Percentiles rank a stretch among this genome's conserved stretches.
Evolutionary conservation across 345 rosid genomes (phyloP).

Genomic region (Lepidium africanum): DNA sequence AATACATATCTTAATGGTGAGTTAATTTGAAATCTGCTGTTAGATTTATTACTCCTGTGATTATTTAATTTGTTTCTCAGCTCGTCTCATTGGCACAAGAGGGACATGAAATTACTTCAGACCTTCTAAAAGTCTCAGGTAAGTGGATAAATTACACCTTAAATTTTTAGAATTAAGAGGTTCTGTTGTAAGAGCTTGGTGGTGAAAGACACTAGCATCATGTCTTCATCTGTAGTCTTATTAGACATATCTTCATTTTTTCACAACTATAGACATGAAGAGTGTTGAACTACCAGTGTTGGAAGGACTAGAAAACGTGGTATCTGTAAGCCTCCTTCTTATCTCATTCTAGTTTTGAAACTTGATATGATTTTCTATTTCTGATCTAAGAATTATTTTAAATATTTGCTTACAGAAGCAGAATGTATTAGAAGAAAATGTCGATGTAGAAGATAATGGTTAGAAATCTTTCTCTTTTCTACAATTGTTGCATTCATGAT

Average conservation of each 20-base stretch:
- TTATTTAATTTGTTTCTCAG: slow-evolving; percentile 30
- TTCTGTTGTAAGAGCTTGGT: neutral
- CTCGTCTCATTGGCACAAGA: slow-evolving; percentile 76
- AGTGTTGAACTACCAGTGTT: slow-evolving; percentile 50
- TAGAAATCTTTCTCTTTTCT: slow-evolving; percentile 7
- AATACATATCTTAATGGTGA: neutral
- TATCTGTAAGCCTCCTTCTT: slow-evolving; percentile 5
- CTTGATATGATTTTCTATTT: neutral
- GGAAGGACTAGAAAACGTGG: slow-evolving; percentile 45
- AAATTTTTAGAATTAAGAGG: neutral
- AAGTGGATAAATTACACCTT: slow-evolving; percentile 5
- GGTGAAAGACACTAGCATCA: neutral
- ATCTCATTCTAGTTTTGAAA: neutral
- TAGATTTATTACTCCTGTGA: neutral
- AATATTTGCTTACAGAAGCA: slow-evolving; percentile 30
- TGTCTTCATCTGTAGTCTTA: neutral
- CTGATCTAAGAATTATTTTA: neutral
- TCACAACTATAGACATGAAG: slow-evolving; percentile 27
- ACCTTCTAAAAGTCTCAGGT: slow-evolving; percentile 47
- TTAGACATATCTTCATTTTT: neutral
- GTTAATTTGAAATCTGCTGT: neutral
- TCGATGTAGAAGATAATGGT: slow-evolving; percentile 46
- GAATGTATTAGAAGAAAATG: slow-evolving; percentile 18
- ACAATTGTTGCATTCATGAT: neutral
- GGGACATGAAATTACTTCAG: slow-evolving; percentile 57